phyloP scores from a whole-genome alignment of 164 flowering plant genomes.

The Tetrastigma voinierianum region DNA sequence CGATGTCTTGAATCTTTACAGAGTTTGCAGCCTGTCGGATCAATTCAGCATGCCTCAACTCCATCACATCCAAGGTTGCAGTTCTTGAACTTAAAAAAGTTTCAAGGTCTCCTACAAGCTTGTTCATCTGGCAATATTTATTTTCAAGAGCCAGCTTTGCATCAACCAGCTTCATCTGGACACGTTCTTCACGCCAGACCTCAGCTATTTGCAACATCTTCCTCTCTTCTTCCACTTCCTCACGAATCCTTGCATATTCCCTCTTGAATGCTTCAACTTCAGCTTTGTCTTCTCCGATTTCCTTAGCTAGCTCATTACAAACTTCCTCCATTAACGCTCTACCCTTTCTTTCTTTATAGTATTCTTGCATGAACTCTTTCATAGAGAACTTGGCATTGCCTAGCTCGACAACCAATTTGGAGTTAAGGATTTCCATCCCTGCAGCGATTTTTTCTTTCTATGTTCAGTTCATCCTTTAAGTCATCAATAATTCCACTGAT shows the following conservation, averaged over 20 bases:
- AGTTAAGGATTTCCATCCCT: slow-evolving; percentile 76
- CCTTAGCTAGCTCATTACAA: slow-evolving; percentile 76
- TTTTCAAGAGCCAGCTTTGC: slow-evolving; percentile 63
- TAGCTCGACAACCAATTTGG: slow-evolving; percentile 81
- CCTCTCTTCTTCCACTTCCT: slow-evolving; percentile 79
- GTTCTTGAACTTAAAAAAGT: slow-evolving; percentile 39
- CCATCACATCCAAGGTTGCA: slow-evolving; percentile 24
- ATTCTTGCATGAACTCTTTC: slow-evolving; percentile 77
- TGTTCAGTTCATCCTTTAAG: slow-evolving; percentile 53
- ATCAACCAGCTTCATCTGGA: slow-evolving; percentile 78
- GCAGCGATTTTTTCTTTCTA: slow-evolving; percentile 80
- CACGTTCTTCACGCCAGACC: slow-evolving; percentile 85
- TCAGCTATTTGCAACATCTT: slow-evolving; percentile 83
- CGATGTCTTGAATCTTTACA: slow-evolving; percentile 42
- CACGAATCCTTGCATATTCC: slow-evolving; percentile 52
- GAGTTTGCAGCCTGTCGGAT: slow-evolving; percentile 47
- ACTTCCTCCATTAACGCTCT: slow-evolving; percentile 68
- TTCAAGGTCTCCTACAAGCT: slow-evolving; percentile 46
- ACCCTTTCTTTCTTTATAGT: slow-evolving; percentile 81
- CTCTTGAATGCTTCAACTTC: slow-evolving; percentile 58
- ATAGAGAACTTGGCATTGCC: slow-evolving; percentile 70
- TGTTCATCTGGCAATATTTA: slow-evolving; percentile 55
- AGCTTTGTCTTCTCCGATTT: slow-evolving; percentile 67
- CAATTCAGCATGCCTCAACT: slow-evolving; percentile 44
- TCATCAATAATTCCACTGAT: slow-evolving; percentile 75